A percentile compares a stretch with the other conserved stretches of the same genome.
Conservation (phyloP, 371 early-diverging fungal genomes). For the Mucor racemosus region DNA sequence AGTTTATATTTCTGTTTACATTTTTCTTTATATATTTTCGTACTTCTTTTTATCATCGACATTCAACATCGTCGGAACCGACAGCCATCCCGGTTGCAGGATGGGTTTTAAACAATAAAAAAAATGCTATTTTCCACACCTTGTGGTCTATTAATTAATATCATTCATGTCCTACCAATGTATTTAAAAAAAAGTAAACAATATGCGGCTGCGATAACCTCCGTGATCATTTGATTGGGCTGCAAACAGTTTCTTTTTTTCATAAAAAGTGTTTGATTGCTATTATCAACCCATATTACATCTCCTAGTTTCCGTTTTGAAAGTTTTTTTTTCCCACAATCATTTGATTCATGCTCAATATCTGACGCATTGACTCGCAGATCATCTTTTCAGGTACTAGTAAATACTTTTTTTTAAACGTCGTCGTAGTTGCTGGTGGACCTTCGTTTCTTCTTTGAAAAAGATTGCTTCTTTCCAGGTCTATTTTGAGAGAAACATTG, state of each 20-base stretch:
- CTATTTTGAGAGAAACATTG: too few species aligned
- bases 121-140: neutral
- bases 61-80: constrained; percentile 47
- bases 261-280: neutral
- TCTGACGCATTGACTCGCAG: too few species aligned
- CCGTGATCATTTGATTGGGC: neutral
- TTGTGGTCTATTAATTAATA: neutral
- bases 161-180: neutral
- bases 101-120: constrained; percentile 26
- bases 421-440: too few species aligned
- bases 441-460: too few species aligned
- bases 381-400: too few species aligned
- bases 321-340: too few species aligned
- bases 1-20: constrained; percentile 17
- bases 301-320: too few species aligned
- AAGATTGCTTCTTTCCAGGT: too few species aligned
- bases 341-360: too few species aligned
- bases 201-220: neutral
- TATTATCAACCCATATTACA: too few species aligned
- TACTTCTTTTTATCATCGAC: constrained; percentile 26
- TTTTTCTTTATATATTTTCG: constrained; percentile 11
- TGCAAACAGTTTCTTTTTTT: neutral
- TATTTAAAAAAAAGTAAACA: too few species aligned
- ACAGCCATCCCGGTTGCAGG: constrained; percentile 50
- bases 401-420: too few species aligned